Base-by-base conservation (phyloP, 2,329 filamentous ascomycete genomes). In the Paracorniculantispora psalliotae region DNA sequence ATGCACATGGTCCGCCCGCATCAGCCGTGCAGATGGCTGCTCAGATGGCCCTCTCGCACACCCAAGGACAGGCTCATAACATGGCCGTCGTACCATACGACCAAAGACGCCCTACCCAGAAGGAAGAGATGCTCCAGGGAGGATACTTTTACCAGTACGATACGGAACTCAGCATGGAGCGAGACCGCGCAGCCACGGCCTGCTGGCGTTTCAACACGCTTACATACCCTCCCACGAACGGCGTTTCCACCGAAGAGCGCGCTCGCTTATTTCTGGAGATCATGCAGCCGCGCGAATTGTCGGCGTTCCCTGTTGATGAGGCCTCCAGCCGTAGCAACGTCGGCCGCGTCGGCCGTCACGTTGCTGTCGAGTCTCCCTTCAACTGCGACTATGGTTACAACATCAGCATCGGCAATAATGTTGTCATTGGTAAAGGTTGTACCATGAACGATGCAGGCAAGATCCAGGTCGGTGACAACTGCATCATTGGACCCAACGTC, bases 321-420 rank as follows among this genome's bases (percentile, higher is more conserved):
- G 75, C 77, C 41, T 79, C 80, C 48, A 74, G 81, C 10, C 71
- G 82, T 57, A 79, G 79, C 43, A 79, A 82, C 65, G 69, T 77
- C 58, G 90, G 83, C 59, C 82, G 79, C 25, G 82, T 94, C 5
- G 91, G 91, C n/a, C 82, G 86, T 17, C 85, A 88, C 58, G 88
- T 90, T 5, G 80, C 87, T 44, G 89, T 99, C 26, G 91, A 96
- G 67, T 86, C 90, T 2, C 93, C 93, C 0, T 97, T 99, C 72
- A 87, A 82, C 49, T 97, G 93, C 71, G 92, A 97, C 68, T 97
- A 97, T 68, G 94, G 94, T 0, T 97, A 96, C 76, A 97, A 99
- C 71, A 89, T 97, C 66, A 83, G 83, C 50, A 89, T 99, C 64
- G 92, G 90, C 13, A 88, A 92, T 65, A 87, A 94, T 63, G 91